Evolutionary conservation across 202 grass and related monocot species (phyloP).

Genomic region (Digitaria exilis): DNA sequence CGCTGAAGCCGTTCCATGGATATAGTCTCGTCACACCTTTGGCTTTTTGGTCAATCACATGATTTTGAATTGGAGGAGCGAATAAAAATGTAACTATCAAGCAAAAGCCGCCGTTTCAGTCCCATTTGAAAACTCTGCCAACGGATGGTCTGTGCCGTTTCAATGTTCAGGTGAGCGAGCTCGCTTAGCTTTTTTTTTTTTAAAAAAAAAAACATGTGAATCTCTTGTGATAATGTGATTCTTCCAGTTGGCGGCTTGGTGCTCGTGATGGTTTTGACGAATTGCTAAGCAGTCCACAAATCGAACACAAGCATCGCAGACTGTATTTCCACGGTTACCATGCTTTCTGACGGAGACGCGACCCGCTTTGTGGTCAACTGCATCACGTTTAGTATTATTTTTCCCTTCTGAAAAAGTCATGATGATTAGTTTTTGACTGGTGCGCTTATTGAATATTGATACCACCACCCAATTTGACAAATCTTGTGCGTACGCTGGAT

Average conservation of each 20-base stretch:
- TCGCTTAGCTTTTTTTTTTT: too few species aligned
- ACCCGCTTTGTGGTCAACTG: constrained; percentile 7
- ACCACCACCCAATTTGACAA: not conserved
- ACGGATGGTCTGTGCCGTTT: too few species aligned
- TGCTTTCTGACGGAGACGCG: not conserved
- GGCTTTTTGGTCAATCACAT: not conserved
- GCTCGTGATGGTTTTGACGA: too few species aligned
- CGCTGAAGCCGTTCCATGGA: not conserved
- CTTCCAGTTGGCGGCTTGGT: not conserved
- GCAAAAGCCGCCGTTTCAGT: not conserved
- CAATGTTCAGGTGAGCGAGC: too few species aligned
- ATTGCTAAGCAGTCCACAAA: not conserved
- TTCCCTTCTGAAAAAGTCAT: not conserved
- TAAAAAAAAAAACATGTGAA: too few species aligned
- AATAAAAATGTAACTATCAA: not conserved
- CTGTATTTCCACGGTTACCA: not conserved
- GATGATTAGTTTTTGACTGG: not conserved
- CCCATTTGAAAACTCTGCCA: too few species aligned
- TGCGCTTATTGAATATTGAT: not conserved
- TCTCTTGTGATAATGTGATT: not conserved
- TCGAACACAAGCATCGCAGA: not conserved
- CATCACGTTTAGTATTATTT: not conserved
- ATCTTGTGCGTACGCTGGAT: not conserved
- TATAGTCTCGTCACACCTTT: too few species aligned
- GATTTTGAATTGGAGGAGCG: not conserved